phyloP scores from a whole-genome alignment of 192 early-diverging fungal genomes.

The Coemansia sp. region DNA sequence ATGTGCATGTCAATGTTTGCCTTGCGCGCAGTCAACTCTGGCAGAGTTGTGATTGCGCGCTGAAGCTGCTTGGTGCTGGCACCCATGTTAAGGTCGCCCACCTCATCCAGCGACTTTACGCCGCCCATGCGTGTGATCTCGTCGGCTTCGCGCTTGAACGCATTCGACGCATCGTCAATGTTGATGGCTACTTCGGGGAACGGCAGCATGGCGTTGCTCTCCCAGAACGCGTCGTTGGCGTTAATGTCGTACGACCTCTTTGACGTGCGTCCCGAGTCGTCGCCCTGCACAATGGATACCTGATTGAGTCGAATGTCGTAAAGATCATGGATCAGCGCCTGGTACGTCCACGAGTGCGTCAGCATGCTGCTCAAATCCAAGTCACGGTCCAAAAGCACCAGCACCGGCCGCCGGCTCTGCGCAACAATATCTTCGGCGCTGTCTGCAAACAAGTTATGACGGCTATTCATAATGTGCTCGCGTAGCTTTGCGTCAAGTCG shows the following conservation, averaged over 20 bases:
- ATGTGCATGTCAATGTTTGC: constrained; percentile 96
- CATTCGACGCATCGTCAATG: constrained; percentile 89
- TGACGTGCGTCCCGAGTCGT: constrained; percentile 63
- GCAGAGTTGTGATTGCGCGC: constrained; percentile 87
- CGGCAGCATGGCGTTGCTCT: constrained; percentile 83
- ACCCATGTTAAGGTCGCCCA: constrained; percentile 62
- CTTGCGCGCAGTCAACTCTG: constrained; percentile 93
- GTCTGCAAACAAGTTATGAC: constrained; percentile 81
- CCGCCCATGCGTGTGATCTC: constrained; percentile 86
- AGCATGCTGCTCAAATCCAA: constrained; percentile 91
- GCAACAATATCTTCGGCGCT: constrained; percentile 43
- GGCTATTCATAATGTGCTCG: constrained; percentile 87
- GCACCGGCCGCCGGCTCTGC: constrained; percentile 68
- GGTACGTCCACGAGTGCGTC: constrained; percentile 97
- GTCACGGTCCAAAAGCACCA: constrained; percentile 90
- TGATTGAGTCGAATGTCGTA: constrained; percentile 91
- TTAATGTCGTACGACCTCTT: constrained; percentile 88
- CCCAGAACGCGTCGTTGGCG: constrained; percentile 91
- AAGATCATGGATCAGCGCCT: constrained; percentile 93
- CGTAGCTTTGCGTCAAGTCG: constrained; percentile 88
- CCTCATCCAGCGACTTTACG: constrained; percentile 67
- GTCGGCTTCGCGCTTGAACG: constrained; percentile 94
- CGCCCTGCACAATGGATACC: constrained; percentile 59
- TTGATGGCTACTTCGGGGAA: constrained; percentile 98
- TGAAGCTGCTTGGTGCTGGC: constrained; percentile 86